Evolutionary conservation across 2,329 filamentous ascomycete genomes (phyloP), one percentile per base, ranked within the genome.

Genomic region (Amauroascus niger): DNA sequence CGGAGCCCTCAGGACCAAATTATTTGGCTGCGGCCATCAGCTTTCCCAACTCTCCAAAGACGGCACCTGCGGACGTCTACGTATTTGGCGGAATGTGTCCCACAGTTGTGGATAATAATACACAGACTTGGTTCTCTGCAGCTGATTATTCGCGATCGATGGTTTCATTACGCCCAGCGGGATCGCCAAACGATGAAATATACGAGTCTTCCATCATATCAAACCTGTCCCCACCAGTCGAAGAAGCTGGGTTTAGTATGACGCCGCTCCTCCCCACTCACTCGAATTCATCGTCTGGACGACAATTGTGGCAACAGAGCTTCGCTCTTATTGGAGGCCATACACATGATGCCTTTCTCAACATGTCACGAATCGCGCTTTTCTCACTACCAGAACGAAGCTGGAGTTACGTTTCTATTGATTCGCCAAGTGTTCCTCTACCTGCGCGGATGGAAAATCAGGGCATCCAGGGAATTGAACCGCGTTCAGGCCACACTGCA

Each of bases 41-140:
- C 22, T 95, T 89, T 66, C 84, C 87, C 18, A 76, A 76, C 30
- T 78, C 75, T 33, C 71, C 80, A 2, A 53, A 39, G 16, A 14
- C 30, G 16, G 35, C 56, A 28, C 48, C 37, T 11, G 78, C 80
- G 0, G 75, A 75, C 9, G 70, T 86, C 18, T 95, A 89, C 65
- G 73, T 84, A 6, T 96, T 95, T 68, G 91, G 89, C 33, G 91
- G 91, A 60, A 95, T 96, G 88, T 97, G 91, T 63, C 84, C 85
- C 9, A 33, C 16, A 3, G 69, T 65, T 24, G 61, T 63, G 2
- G 68, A 67, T 6, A 65, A 67, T n/a, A 68, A 72, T 18, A 65
- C 69, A 16, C 63, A 71, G 6, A 74, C 75, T 28, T 89, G 88
- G 84, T 80, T 87, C 57, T 78, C 79, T 1, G 68, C 76, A 8